Evolutionary conservation across 2,329 filamentous ascomycete species (phyloP).

Genomic region (Calonectria hawksworthii): DNA sequence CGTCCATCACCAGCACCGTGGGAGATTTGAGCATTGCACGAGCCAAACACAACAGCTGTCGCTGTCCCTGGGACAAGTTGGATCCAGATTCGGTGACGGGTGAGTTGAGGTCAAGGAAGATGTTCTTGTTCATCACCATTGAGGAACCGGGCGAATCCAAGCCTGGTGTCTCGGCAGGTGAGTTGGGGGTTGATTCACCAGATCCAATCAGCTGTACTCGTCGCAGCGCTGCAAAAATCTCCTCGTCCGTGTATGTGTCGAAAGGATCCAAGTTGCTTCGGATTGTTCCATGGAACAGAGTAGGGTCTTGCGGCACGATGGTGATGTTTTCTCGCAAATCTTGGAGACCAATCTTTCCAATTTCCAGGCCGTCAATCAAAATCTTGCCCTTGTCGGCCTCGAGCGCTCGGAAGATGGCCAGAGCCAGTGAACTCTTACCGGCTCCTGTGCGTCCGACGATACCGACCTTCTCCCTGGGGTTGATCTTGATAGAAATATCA

Average conservation of each 20-base stretch:
- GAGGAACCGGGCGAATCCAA: constrained; percentile 45
- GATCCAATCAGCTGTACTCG: constrained; percentile 88
- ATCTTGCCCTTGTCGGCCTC: constrained; percentile 94
- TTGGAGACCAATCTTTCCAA: constrained; percentile 89
- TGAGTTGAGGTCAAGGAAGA: constrained; percentile 90
- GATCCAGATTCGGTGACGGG: constrained; percentile 90
- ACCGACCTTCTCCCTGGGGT: constrained; percentile 90
- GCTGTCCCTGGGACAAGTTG: constrained; percentile 95
- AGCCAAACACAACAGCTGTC: constrained; percentile 93
- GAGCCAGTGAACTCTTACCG: constrained; percentile 93
- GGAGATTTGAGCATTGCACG: constrained; percentile 92
- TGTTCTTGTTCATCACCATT: constrained; percentile 86
- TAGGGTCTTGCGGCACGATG: constrained; percentile 97
- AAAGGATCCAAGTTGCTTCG: constrained; percentile 96
- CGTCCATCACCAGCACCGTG: constrained; percentile 98
- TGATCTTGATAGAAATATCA: constrained; percentile 87
- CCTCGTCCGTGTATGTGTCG: constrained; percentile 86
- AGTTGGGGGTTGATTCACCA: constrained; percentile 59
- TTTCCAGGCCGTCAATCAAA: constrained; percentile 90
- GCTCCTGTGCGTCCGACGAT: constrained; percentile 96
- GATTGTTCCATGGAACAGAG: constrained; percentile 92
- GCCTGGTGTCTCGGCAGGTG: constrained; percentile 44
- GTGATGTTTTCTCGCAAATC: constrained; percentile 95
- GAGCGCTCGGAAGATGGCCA: constrained; percentile 93
- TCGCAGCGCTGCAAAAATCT: constrained; percentile 88